These are phyloP conservation scores for Cronartium quercuum DNA, from an alignment of 1,284 basidiomycete species.

Conservation along the genomic window DNA sequence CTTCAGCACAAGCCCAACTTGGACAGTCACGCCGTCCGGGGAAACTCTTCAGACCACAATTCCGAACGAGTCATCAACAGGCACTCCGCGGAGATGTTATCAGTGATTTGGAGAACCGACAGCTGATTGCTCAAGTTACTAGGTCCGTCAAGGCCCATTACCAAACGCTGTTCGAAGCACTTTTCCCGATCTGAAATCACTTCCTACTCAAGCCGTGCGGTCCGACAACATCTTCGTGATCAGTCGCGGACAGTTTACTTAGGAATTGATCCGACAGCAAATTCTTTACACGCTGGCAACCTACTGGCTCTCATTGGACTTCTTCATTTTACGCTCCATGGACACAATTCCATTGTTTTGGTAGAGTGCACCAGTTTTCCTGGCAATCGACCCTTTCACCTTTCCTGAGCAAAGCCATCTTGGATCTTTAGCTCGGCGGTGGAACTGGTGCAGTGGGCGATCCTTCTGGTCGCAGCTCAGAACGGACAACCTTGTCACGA, in stretches of 20 bases:
- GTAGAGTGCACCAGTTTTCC: slow-evolving; percentile 53
- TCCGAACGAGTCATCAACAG: too few species aligned
- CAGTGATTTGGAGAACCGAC: slow-evolving; percentile 9
- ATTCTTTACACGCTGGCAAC: slow-evolving; percentile 85
- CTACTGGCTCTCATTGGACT: slow-evolving; percentile 79
- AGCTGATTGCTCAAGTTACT: slow-evolving; percentile 22
- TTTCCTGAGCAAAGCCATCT: neutral
- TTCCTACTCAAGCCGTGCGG: slow-evolving; percentile 20
- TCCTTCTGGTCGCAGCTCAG: slow-evolving; percentile 79
- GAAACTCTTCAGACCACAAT: too few species aligned
- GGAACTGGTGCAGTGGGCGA: slow-evolving; percentile 96
- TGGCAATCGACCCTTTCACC: neutral
- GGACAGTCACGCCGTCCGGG: too few species aligned
- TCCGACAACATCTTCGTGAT: slow-evolving; percentile 22
- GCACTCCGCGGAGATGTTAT: slow-evolving; percentile 1
- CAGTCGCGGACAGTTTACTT: slow-evolving; percentile 61
- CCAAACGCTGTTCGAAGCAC: neutral
- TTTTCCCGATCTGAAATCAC: slow-evolving; percentile 6
- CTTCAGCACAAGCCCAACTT: too few species aligned
- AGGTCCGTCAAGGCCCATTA: slow-evolving; percentile 4
- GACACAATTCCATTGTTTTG: slow-evolving; percentile 74
- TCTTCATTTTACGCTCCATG: slow-evolving; percentile 75
- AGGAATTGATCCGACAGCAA: slow-evolving; percentile 87
- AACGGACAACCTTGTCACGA: slow-evolving; percentile 65
- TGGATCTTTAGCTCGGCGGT: slow-evolving; percentile 69